These are phyloP conservation scores for Pilaira anomala DNA, from an alignment of 192 early-diverging fungal species.

Conservation along the genomic window DNA sequence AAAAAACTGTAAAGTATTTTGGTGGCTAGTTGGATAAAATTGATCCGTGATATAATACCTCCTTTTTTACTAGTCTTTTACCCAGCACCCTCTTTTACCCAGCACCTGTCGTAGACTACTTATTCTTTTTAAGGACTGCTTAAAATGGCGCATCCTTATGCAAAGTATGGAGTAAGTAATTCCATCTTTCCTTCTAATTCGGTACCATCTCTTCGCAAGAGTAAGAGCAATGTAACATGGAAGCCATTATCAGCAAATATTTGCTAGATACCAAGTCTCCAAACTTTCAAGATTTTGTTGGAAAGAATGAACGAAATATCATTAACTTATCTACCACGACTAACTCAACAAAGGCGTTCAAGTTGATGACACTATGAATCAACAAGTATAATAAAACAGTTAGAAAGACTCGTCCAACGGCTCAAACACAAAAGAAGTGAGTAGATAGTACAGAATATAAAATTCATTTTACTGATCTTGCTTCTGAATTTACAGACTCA, in stretches of 20 bases:
- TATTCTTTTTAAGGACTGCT: neutral
- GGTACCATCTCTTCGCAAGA: neutral
- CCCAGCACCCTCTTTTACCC: too few species aligned
- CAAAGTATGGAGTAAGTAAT: neutral
- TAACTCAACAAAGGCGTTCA: conserved; percentile 11
- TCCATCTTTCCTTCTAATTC: neutral
- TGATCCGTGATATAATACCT: too few species aligned
- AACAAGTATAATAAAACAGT: conserved; percentile 10
- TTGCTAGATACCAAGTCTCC: conserved; percentile 8
- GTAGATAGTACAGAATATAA: conserved; percentile 10
- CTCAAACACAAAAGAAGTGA: conserved; percentile 3
- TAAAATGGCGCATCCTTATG: neutral
- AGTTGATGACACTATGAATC: conserved; percentile 7
- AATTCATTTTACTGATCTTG: conserved; percentile 16
- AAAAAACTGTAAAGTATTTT: neutral
- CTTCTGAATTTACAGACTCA: conserved; percentile 11
- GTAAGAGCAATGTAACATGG: conserved; percentile 2
- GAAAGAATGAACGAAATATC: conserved; percentile 11
- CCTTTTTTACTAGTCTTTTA: too few species aligned
- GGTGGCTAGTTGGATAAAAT: too few species aligned
- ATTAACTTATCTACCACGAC: conserved; percentile 6
- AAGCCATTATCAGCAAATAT: neutral
- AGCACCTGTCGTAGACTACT: neutral
- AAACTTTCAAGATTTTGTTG: conserved; percentile 13
- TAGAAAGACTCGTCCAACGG: conserved; percentile 4